Percentiles rank a stretch among this genome's conserved stretches.
Evolutionary conservation across 495 filamentous ascomycete species (phyloP).

Genomic region (Bathelium albidoporum): DNA sequence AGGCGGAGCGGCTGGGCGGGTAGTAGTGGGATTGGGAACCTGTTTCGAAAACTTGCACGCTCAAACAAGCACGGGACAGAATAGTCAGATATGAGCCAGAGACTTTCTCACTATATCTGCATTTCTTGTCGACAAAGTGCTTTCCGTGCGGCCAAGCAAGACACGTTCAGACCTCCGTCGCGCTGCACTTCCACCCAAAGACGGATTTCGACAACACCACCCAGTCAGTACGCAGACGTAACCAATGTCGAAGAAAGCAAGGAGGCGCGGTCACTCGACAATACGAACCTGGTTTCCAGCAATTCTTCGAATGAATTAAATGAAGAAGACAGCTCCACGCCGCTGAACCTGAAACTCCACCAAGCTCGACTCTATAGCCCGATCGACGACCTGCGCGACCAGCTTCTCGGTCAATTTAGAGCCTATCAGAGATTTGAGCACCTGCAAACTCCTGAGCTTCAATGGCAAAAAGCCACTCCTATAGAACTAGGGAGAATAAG

Average conservation of each 20-base stretch:
- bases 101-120: neutral
- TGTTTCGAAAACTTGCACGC: too few relatives aligned
- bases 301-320: neutral
- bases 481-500: neutral
- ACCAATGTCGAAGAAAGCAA: neutral
- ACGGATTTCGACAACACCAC: neutral
- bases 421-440: neutral
- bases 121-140: neutral
- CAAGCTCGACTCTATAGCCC: constrained; percentile 2
- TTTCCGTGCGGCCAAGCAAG: neutral
- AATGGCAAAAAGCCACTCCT: neutral
- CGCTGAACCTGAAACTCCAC: neutral
- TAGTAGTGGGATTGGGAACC: too few relatives aligned
- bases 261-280: neutral
- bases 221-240: neutral
- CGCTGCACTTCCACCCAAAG: neutral
- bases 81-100: neutral
- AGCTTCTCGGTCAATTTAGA: neutral
- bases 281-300: neutral
- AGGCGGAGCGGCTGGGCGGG: too few relatives aligned
- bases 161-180: neutral
- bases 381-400: neutral
- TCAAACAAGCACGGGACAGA: neutral
- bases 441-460: neutral
- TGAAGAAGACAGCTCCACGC: neutral